Base-by-base conservation (phyloP, 2,329 filamentous ascomycete species). In the Cladobotryum mycophilum region DNA sequence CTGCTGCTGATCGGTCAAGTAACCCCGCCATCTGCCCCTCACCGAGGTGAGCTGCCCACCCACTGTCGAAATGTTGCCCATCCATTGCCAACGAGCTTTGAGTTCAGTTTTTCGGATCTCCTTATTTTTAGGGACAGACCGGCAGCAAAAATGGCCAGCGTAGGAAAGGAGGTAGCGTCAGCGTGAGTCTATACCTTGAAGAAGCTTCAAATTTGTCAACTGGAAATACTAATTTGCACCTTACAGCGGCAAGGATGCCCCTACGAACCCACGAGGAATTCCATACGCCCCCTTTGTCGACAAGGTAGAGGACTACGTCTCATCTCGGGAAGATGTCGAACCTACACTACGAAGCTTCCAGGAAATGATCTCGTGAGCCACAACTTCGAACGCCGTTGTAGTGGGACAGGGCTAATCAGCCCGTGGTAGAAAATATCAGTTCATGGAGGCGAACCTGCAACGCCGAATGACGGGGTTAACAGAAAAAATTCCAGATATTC, bases 401-500 rank as follows among this genome's bases (percentile, higher is more conserved):
- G 36, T 41, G 40, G 52, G 17, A 48, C 46, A 42, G 45, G 48
- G 48, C 48, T 53, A 51, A 53, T 51, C 34, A 37, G 52, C 51
- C 51, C 48, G 48, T 38, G 48, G 67, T 66, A 95, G 90, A 61
- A 99, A 99, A 79, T 99, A 99, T 75, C 93, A 97, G 70, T 99
- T 97, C 73, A 99, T 99, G 93, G 90, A 97, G 73, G 77, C 86
- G 66, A 97, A 96, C 70, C 88, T 93, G 53, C 86, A 95, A 68
- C 81, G 89, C 56, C 82, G 93, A 44, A 85, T 88, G 48, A 76
- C 79, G 4, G 90, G 91, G 2, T 74, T 99, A 50, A 88, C 85
- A 64, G 91, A 96, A 64, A 99, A 97, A 75, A 90, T 99, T 58
- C 93, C 93, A 0, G 93, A 99, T 67, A 97, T 99, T 57, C 85